Base-by-base conservation (phyloP, 306 rosid genomes). In the Inga oerstediana region DNA sequence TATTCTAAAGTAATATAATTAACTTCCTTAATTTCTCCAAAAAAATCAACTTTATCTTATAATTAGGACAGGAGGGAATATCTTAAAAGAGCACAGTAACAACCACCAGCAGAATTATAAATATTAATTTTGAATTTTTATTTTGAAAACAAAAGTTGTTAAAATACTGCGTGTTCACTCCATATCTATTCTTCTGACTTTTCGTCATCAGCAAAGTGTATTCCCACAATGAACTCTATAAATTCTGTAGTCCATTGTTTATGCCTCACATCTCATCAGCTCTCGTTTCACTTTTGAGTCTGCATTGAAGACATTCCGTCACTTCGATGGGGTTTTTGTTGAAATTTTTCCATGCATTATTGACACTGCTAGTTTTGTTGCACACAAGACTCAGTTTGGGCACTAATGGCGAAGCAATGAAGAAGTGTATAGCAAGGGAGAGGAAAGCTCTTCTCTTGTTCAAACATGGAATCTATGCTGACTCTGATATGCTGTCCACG, bases 371-470 rank as follows among this genome's bases (percentile, higher is more conserved):
- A 0, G 11, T 74, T 15, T 51, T 74, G 37, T 51, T 49, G 44
- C 30, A 49, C 32, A 16, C 4, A 27, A 37, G 16, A 74, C 32
- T 32, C 34, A 2, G 3, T 32, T 32, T 32, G 16, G 67, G 2
- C 37, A 4, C 35, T 10, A 24, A 61, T 10, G 39, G 19, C 1
- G 39, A 10, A 24, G 19, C 35, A 27, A 27, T 30, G 1, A 58
- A 20, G 39, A 11, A 10, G 3, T 62, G 69, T 16, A 27, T 62
- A 0, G 7, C 4, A 15, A 62, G 32, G 79, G 70, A 56, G 54
- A 76, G 79, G 59, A 27, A 76, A 20, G 80, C 85, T 68, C 64
- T 82, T 24, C 85, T 67, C 43, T 43, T 5, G 30, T 74, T 78
- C 72, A 66, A 65, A 66, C 80, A 52, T 9, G 32, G 54, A 22